A percentile compares a stretch with the other conserved stretches of the same genome.
These are phyloP conservation scores for Talaromyces atroroseus DNA, from an alignment of 2,329 filamentous ascomycete species.

Conservation along the genomic window DNA sequence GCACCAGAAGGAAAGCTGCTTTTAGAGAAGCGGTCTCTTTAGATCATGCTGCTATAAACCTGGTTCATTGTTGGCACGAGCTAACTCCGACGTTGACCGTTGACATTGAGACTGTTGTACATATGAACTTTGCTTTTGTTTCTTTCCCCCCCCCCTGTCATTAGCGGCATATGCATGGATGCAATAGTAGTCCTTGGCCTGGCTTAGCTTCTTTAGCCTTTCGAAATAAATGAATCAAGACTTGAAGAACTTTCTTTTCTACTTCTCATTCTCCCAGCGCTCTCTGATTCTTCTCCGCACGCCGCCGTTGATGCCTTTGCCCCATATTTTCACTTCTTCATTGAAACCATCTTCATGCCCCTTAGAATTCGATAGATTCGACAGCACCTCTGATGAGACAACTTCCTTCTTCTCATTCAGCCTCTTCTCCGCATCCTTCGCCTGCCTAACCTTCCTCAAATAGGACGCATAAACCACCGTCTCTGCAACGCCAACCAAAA, in stretches of 20 bases:
- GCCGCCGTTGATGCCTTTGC: constrained; percentile 36
- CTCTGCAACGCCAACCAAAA: constrained; percentile 44
- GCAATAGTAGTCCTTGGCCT: neutral
- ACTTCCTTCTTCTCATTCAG: constrained; percentile 37
- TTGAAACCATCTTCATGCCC: constrained; percentile 18
- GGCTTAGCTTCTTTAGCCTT: neutral
- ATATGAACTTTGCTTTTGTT: neutral
- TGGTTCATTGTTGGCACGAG: neutral
- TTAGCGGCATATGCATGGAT: neutral
- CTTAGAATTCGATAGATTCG: neutral
- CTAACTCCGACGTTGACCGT: neutral
- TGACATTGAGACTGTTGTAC: neutral
- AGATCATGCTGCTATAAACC: neutral
- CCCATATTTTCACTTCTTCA: constrained; percentile 39
- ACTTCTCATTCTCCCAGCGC: constrained; percentile 29
- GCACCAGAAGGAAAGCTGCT: constrained; percentile 34
- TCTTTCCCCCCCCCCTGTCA: neutral
- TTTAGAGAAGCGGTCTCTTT: constrained; percentile 26
- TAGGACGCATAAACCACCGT: constrained; percentile 44
- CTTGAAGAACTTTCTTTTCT: constrained; percentile 14
- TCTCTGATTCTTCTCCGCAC: constrained; percentile 37
- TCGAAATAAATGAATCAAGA: neutral
- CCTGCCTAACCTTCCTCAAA: constrained; percentile 38
- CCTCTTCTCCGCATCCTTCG: constrained; percentile 32
- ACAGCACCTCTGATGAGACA: constrained; percentile 13